phyloP scores from a whole-genome alignment of 306 rosid genomes.

The Ziziphus jujuba region DNA sequence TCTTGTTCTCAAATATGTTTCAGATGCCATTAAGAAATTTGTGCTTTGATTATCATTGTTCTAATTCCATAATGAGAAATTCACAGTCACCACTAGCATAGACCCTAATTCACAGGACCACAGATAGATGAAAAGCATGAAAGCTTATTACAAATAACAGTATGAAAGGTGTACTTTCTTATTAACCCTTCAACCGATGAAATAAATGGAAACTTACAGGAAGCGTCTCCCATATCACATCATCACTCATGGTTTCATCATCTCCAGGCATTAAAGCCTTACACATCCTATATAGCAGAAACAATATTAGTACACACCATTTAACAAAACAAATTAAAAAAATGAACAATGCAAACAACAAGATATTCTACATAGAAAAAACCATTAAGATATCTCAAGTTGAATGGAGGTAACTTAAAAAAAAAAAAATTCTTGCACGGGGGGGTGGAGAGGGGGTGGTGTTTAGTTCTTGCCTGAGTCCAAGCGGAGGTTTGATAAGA shows the following conservation, averaged over 20 bases:
- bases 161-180: conserved; percentile 1
- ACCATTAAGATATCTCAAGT: background rate
- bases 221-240: conserved; percentile 96
- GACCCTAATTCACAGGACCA: background rate
- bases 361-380: background rate
- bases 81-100: background rate
- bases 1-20: background rate
- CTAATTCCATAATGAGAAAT: background rate
- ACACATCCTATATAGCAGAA: conserved; percentile 70
- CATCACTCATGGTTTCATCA: conserved; percentile 76
- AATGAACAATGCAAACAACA: conserved; percentile 1
- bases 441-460: no score
- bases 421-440: no score
- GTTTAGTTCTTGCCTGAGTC: no score
- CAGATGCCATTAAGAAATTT: no score
- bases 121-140: background rate
- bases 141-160: conserved; percentile 7
- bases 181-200: conserved; percentile 23
- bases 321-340: background rate
- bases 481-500: no score
- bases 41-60: background rate
- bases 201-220: conserved; percentile 70
- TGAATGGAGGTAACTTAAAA: background rate
- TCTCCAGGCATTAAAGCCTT: conserved; percentile 94
- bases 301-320: conserved; percentile 10